phyloP scores from a whole-genome alignment of 2,329 filamentous ascomycete species.

The Alternaria tenuissima region DNA sequence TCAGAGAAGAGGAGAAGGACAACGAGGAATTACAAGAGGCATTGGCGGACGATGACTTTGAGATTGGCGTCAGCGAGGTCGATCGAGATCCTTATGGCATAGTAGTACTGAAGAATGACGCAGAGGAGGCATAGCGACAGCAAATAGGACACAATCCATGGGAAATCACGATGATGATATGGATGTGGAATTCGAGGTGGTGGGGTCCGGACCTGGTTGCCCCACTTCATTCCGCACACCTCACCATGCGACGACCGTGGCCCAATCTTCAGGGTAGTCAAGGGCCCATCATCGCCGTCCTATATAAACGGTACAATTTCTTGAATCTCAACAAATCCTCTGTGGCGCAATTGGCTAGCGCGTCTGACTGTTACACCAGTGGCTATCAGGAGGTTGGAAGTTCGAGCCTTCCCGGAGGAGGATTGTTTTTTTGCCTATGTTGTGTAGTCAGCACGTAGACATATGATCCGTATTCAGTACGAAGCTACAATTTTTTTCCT shows the following conservation, averaged over 20 bases:
- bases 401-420: slow-evolving; percentile 41
- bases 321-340: slow-evolving; percentile 34
- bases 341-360: slow-evolving; percentile 63
- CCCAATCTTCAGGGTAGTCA: too few species aligned
- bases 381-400: slow-evolving; percentile 35
- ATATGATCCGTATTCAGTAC: neutral
- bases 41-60: slow-evolving; percentile 62
- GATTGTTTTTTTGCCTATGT: slow-evolving; percentile 11
- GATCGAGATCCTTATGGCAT: slow-evolving; percentile 92
- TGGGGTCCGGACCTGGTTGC: neutral
- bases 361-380: slow-evolving; percentile 64
- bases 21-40: slow-evolving; percentile 56
- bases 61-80: slow-evolving; percentile 76
- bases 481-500: neutral
- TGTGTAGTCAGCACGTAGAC: neutral
- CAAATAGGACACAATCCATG: neutral
- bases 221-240: neutral
- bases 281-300: too few species aligned
- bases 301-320: neutral
- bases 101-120: slow-evolving; percentile 42
- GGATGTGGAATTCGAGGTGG: neutral
- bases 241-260: neutral
- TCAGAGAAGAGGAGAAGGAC: slow-evolving; percentile 54
- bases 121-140: slow-evolving; percentile 4
- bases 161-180: neutral